Evolutionary conservation across 108 stramenopile genomes (phyloP), one percentile per base, ranked within the genome.

Genomic region (Seminavis robusta): DNA sequence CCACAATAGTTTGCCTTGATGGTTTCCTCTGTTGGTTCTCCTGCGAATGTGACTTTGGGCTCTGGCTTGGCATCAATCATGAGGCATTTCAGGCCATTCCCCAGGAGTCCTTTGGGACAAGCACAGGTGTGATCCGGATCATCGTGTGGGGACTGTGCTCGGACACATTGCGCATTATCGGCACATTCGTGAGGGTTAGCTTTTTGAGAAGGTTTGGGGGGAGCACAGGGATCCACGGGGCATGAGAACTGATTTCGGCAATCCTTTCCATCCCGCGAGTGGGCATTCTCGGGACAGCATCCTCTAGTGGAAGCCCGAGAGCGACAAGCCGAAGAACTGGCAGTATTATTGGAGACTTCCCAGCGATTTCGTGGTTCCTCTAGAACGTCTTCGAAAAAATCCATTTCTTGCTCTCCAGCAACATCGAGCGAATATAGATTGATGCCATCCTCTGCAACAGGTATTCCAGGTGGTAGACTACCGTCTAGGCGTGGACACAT

Each of bases 41-140:
- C 89, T 74, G 87, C 89, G 55, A 74, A 92, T 69, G 74, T 84
- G 38, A 88, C 80, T 47, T 74, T 88, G 19, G 86, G 84, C 49
- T 58, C 38, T 7, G 79, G 76, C 21, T 64, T 64, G 4, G 63
- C 47, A 63, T 79, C 77, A 6, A 46, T 41, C 9, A 68, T 32
- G 2, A 33, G 45, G 57, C 92, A 93, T 20, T 68, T 26, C 8
- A 58, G 55, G 24, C 92, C 92, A 69, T 81, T 93, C 44, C 92
- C 92, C 85, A 90, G 72, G 23, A 80, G 54, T 2, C 79, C 83
- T 13, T 54, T 37, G 20, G 85, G 92, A 71, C 92, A 93, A 4
- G 56, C 33, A 63, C 91, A 93, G 5, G 37, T 43, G 47, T 83
- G 81, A 44, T 74, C 68, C 19, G 77, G 77, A 34, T 52, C 48